Base-by-base conservation (phyloP, 179 eudicot genomes). In the Silene noctiflora region DNA sequence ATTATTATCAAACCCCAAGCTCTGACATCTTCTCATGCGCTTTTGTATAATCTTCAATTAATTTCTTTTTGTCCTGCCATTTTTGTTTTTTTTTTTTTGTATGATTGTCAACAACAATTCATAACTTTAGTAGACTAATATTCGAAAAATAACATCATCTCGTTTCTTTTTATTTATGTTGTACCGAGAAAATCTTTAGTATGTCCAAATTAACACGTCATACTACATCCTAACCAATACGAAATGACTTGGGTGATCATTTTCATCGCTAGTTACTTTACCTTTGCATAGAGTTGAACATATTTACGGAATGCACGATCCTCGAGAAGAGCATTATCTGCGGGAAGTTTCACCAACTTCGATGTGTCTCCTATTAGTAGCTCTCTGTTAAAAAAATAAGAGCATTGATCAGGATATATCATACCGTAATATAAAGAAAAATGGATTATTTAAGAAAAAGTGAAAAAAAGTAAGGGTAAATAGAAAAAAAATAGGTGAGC, bases 11-110 rank as follows among this genome's bases (percentile, higher is more conserved):
- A 51, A 88, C 87, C 27, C 98, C 98, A 25, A 91, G 82, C 85
- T 89, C 90, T 0, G 98, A 91, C 27, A 91, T 75, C 80, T 88
- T 93, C 89, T 89, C 87, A 87, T 89, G 94, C 70, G 98, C 87
- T 55, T 75, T 86, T 4, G 90, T 90, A 74, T 93, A 91, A 80
- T 91, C 94, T 77, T 69, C 79, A 75, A 91, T 88, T 76, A 91
- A 92, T 42, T 85, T 89, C 17, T 81, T 88, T 61, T 91, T 85
- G 60, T 92, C 91, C 97, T 89, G 84, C 61, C 66, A 73, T 35
- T 5, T 16, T 9, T 20, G 39, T 33, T 33, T 5, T 33, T 33
- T 5, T 33, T 68, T 55, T 1, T 27, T 1, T 1, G 29, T 27
- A 8, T 19, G 11, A 22, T 27, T 29, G 2, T 24, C 19, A 24